Evolutionary conservation across 1,139 yeast genomes (phyloP).

Genomic region (Protomyces lactucae-debilis): DNA sequence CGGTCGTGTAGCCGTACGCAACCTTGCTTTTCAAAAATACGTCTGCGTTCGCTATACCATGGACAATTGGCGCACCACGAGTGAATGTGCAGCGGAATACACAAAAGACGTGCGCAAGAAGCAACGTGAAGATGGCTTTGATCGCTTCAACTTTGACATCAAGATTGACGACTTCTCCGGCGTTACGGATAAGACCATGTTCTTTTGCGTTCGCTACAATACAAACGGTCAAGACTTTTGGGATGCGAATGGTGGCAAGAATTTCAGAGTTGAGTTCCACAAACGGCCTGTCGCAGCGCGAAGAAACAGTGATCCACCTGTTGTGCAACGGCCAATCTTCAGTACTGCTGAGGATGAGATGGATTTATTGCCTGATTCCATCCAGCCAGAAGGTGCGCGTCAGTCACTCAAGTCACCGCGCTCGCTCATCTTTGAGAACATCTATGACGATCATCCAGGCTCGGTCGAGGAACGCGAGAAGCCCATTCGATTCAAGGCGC

Average conservation of each 20-base stretch:
- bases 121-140: slow-evolving; percentile 38
- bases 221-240: slow-evolving; percentile 55
- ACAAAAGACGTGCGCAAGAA: slow-evolving; percentile 52
- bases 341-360: slow-evolving; percentile 14
- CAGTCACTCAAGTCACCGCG: slow-evolving; percentile 12
- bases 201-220: slow-evolving; percentile 57
- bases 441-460: slow-evolving; percentile 21
- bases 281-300: slow-evolving; percentile 1
- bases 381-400: background rate
- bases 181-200: slow-evolving; percentile 40
- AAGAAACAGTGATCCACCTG: slow-evolving; percentile 17
- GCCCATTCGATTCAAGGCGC: slow-evolving; percentile 3
- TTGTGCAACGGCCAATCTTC: background rate
- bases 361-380: slow-evolving; percentile 2
- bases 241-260: slow-evolving; percentile 65
- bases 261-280: slow-evolving; percentile 54
- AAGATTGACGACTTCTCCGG: slow-evolving; percentile 41
- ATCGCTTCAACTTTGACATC: slow-evolving; percentile 48
- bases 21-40: slow-evolving; percentile 59
- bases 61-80: slow-evolving; percentile 68
- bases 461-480: slow-evolving; percentile 4
- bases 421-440: slow-evolving; percentile 22
- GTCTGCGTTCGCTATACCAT: slow-evolving; percentile 61
- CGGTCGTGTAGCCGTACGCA: slow-evolving; percentile 71
- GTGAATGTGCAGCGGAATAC: slow-evolving; percentile 63